These are phyloP conservation scores for Fusarium decemcellulare DNA, from an alignment of 2,329 filamentous ascomycete species.

Conservation along the genomic window DNA sequence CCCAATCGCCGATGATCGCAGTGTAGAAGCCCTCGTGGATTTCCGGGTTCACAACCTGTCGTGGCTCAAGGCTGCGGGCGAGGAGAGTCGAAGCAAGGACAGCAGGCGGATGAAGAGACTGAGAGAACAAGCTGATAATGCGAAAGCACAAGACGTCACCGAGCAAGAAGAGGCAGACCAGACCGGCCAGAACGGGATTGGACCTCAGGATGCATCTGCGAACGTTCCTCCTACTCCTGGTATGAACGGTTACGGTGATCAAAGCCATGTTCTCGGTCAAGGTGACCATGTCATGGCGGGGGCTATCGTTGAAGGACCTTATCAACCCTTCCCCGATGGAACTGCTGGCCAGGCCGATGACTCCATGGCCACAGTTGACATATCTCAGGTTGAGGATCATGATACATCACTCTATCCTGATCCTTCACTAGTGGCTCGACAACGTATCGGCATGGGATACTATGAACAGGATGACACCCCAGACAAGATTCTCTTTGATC, in stretches of 20 bases:
- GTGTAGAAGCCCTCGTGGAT: slow-evolving; percentile 90
- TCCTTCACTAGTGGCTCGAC: slow-evolving; percentile 60
- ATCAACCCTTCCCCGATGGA: slow-evolving; percentile 25
- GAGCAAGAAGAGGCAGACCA: slow-evolving; percentile 48
- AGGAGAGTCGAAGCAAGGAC: slow-evolving; percentile 70
- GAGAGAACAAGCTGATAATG: slow-evolving; percentile 69
- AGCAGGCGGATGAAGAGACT: slow-evolving; percentile 71
- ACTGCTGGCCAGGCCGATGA: slow-evolving; percentile 10
- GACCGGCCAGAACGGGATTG: slow-evolving; percentile 31
- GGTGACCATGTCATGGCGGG: slow-evolving; percentile 24
- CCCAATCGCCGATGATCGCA: slow-evolving; percentile 90
- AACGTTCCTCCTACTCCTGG: slow-evolving; percentile 15
- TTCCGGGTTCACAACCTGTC: slow-evolving; percentile 90
- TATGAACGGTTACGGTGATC: slow-evolving; percentile 49
- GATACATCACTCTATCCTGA: slow-evolving; percentile 63
- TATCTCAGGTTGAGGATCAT: slow-evolving; percentile 46
- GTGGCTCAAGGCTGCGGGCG: slow-evolving; percentile 78
- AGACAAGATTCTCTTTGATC: slow-evolving; percentile 72
- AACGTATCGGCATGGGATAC: slow-evolving; percentile 72
- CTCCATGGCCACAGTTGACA: slow-evolving; percentile 12
- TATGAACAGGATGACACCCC: slow-evolving; percentile 71
- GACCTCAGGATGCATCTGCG: slow-evolving; percentile 13
- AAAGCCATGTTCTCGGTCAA: slow-evolving; percentile 51
- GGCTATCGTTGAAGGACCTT: slow-evolving; percentile 14
- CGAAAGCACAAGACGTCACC: slow-evolving; percentile 66